phyloP scores from a whole-genome alignment of 108 stramenopile genomes.

The Pseudonitzschia pungens region DNA sequence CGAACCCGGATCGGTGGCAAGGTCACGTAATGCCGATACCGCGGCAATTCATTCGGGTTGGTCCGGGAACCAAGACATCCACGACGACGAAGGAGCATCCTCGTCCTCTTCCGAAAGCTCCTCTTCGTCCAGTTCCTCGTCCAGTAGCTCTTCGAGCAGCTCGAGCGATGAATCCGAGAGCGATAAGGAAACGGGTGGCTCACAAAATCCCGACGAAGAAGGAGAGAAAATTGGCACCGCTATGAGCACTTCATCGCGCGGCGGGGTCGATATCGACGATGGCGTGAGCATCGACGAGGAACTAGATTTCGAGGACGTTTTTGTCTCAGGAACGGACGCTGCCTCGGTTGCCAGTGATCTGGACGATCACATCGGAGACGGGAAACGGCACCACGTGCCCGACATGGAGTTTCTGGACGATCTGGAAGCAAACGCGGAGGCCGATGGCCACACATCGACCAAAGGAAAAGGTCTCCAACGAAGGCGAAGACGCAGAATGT shows the following conservation, averaged over 20 bases:
- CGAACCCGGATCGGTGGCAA: slow-evolving; percentile 8
- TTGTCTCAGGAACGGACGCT: slow-evolving; percentile 55
- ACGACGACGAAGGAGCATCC: slow-evolving; percentile 23
- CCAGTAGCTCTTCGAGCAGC: slow-evolving; percentile 79
- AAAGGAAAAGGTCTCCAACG: slow-evolving; percentile 49
- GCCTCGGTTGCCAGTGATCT: slow-evolving; percentile 21
- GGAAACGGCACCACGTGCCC: slow-evolving; percentile 32
- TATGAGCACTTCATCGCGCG: slow-evolving; percentile 5
- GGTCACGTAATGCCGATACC: slow-evolving; percentile 7
- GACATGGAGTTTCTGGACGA: slow-evolving; percentile 79
- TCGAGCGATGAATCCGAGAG: slow-evolving; percentile 58
- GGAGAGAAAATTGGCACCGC: slow-evolving; percentile 1
- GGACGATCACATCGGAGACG: slow-evolving; percentile 39
- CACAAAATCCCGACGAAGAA: slow-evolving; percentile 1
- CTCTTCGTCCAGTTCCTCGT: slow-evolving; percentile 70
- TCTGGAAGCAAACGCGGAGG: slow-evolving; percentile 37
- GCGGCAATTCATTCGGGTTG: neutral
- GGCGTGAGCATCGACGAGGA: neutral
- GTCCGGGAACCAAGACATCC: slow-evolving; percentile 2
- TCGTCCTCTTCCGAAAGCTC: slow-evolving; percentile 40
- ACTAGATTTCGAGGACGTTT: slow-evolving; percentile 51
- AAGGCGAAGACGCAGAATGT: slow-evolving; percentile 66
- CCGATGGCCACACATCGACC: slow-evolving; percentile 27
- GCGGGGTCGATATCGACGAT: slow-evolving; percentile 32
- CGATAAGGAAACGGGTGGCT: slow-evolving; percentile 50